Percentiles rank a stretch among this genome's conserved stretches.
phyloP scores from a whole-genome alignment of 306 rosid species.

The Quercus agrifolia region DNA sequence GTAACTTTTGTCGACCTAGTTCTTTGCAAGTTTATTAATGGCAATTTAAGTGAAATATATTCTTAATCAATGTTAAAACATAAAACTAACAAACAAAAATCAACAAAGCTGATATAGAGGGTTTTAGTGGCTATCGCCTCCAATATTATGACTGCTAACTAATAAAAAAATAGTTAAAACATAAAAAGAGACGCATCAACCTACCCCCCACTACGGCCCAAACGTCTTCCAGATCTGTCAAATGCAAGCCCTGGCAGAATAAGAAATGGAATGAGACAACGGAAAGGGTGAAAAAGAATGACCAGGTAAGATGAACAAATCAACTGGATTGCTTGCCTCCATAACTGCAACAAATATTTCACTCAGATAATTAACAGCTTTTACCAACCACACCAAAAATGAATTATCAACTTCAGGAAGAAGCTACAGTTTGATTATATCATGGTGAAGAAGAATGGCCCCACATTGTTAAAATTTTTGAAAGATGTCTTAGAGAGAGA shows the following conservation, averaged over 20 bases:
- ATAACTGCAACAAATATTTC: slow-evolving; percentile 62
- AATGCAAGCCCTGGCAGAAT: slow-evolving; percentile 75
- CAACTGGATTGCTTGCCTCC: slow-evolving; percentile 84
- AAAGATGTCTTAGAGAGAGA: too few relatives aligned
- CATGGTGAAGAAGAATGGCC: too few relatives aligned
- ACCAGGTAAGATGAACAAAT: slow-evolving; percentile 94
- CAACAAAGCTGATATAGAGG: not conserved
- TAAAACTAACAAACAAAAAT: not conserved
- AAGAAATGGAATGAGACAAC: slow-evolving; percentile 9
- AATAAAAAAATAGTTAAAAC: not conserved
- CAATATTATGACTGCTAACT: not conserved
- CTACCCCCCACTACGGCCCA: slow-evolving; percentile 99
- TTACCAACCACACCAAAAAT: not conserved
- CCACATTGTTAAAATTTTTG: too few relatives aligned
- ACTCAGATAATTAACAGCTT: not conserved
- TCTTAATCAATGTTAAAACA: not conserved
- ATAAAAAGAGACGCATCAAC: not conserved
- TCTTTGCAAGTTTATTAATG: too few relatives aligned
- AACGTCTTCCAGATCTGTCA: slow-evolving; percentile 85
- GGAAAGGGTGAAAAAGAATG: slow-evolving; percentile 12
- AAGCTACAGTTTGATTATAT: too few relatives aligned
- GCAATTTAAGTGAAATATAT: not conserved
- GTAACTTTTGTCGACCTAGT: too few relatives aligned
- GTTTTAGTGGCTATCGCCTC: not conserved
- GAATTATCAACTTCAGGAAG: too few relatives aligned